Percentiles rank a stretch among this genome's conserved stretches.
phyloP scores from a whole-genome alignment of 257 asterid genomes.

The Cinchona pubescens region DNA sequence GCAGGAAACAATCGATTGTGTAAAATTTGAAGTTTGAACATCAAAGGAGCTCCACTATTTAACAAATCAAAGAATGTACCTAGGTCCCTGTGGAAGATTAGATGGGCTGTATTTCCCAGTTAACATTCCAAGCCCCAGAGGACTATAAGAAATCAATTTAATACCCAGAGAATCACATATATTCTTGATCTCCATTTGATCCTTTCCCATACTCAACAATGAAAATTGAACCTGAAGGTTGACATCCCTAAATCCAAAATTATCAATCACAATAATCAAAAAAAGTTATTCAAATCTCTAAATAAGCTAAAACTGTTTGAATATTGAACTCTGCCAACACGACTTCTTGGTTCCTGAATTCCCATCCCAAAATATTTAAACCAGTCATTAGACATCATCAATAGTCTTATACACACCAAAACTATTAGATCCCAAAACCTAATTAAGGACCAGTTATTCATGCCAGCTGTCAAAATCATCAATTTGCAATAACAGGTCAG shows the following conservation, averaged over 20 bases:
- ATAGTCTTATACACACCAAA: neutral
- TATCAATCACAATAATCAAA: neutral
- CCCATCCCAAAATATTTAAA: neutral
- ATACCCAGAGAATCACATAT: constrained; percentile 74
- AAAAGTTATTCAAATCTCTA: neutral
- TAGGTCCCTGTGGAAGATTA: constrained; percentile 85
- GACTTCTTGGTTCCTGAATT: neutral
- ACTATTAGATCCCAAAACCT: neutral
- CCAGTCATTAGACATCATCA: neutral
- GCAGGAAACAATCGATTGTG: constrained; percentile 4
- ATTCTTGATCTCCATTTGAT: constrained; percentile 71
- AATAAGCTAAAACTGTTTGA: neutral
- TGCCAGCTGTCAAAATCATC: neutral
- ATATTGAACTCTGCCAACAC: neutral
- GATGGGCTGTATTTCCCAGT: constrained; percentile 78
- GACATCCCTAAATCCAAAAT: constrained; percentile 15
- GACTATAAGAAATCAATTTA: constrained; percentile 79
- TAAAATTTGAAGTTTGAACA: neutral
- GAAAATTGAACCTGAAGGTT: constrained; percentile 77
- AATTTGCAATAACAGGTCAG: neutral
- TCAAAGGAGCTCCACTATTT: neutral
- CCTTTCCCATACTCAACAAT: constrained; percentile 78
- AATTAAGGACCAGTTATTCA: neutral
- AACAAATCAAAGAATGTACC: constrained; percentile 36
- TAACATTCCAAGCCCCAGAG: constrained; percentile 95